These are phyloP conservation scores for Paxillus involutus DNA, from an alignment of 768 basidiomycete species.

Conservation along the genomic window DNA sequence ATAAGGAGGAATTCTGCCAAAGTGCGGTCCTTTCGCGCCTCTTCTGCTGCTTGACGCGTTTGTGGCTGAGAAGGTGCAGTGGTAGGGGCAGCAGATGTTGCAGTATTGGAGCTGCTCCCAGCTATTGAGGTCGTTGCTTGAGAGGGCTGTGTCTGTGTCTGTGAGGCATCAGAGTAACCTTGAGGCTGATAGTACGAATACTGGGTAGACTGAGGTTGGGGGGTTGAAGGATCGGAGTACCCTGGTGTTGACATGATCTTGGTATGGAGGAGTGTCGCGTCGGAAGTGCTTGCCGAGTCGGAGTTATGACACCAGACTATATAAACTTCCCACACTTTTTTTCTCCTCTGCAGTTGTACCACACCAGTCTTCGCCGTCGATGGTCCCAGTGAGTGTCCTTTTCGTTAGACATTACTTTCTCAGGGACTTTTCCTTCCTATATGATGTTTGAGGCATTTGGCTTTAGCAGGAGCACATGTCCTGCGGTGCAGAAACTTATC, in stretches of 20 bases:
- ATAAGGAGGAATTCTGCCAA: constrained; percentile 92
- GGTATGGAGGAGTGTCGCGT: constrained; percentile 20
- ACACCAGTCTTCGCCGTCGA: not conserved
- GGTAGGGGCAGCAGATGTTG: constrained; percentile 14
- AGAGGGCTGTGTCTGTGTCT: constrained; percentile 19
- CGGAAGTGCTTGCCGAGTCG: constrained; percentile 18
- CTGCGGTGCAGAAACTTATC: constrained; percentile 83
- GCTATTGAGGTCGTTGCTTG: constrained; percentile 14
- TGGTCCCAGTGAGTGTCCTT: constrained; percentile 19
- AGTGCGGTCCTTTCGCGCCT: constrained; percentile 85
- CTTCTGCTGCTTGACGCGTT: constrained; percentile 72
- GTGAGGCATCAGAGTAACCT: constrained; percentile 19
- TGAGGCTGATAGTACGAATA: constrained; percentile 17
- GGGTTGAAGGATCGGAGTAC: constrained; percentile 32
- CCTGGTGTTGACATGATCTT: constrained; percentile 33
- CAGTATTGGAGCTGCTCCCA: constrained; percentile 15
- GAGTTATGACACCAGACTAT: constrained; percentile 28
- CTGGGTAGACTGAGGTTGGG: constrained; percentile 26
- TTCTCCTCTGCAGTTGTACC: not conserved
- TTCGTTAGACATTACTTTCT: not conserved
- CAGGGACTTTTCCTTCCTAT: not conserved
- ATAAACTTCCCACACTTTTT: constrained; percentile 14
- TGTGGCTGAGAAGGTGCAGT: constrained; percentile 34
- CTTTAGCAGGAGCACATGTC: constrained; percentile 63
- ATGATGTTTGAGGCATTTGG: constrained; percentile 96